These are phyloP conservation scores for Saxophila tyrrhenica DNA, from an alignment of 495 filamentous ascomycete genomes.

Conservation along the genomic window DNA sequence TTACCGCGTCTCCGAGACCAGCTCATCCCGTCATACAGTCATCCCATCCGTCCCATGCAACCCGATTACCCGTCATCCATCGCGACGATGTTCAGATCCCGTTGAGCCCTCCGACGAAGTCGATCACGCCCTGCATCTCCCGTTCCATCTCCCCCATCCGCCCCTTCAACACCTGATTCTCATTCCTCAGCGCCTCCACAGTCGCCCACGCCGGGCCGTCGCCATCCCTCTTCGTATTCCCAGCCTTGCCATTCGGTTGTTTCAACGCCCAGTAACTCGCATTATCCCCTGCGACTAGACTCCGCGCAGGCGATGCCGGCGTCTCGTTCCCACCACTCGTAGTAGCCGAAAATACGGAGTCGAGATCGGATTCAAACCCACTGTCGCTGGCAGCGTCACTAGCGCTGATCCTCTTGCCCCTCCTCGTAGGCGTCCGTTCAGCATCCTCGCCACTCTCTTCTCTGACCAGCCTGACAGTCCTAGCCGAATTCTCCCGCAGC, in stretches of 20 bases:
- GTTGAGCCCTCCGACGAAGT: conserved; percentile 22
- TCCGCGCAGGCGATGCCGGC: neutral
- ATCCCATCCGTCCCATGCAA: no score
- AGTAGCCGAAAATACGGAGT: conserved; percentile 21
- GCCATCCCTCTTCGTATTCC: neutral
- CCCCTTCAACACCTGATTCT: conserved; percentile 21
- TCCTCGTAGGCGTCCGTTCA: conserved; percentile 7
- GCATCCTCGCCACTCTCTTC: conserved; percentile 3
- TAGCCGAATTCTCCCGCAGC: conserved; percentile 26
- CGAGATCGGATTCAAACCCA: conserved; percentile 27
- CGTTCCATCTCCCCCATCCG: conserved; percentile 24
- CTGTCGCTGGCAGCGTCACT: conserved; percentile 22
- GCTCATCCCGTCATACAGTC: no score
- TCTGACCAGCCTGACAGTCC: conserved; percentile 12
- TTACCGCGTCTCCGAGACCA: no score
- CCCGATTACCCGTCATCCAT: no score
- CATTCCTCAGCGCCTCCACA: conserved; percentile 16
- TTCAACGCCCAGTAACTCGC: neutral
- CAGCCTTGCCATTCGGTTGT: neutral
- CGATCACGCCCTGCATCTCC: conserved; percentile 27
- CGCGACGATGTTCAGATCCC: neutral
- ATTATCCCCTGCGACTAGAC: no score
- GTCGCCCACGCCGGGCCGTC: conserved; percentile 14
- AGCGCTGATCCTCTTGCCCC: conserved; percentile 17
- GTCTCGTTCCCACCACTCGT: conserved; percentile 1